These are phyloP conservation scores for Candida tropicalis DNA, from an alignment of 1,139 yeast species.

Conservation along the genomic window DNA sequence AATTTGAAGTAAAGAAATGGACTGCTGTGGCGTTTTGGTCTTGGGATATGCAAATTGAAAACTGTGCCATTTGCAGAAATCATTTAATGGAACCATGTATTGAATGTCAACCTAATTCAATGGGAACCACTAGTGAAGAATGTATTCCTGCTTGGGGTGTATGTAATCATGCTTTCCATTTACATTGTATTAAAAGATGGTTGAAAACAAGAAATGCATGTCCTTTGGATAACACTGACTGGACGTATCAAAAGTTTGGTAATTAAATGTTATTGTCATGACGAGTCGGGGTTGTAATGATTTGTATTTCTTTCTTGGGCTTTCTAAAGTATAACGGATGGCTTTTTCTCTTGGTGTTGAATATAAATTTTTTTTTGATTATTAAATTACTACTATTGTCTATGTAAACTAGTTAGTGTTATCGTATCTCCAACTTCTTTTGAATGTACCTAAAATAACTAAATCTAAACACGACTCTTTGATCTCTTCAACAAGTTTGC, in stretches of 20 bases:
- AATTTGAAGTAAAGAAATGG: slow-evolving; percentile 68
- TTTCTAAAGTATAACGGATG: too few species aligned
- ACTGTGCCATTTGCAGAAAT: slow-evolving; percentile 97
- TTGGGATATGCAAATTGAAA: slow-evolving; percentile 94
- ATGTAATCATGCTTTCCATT: slow-evolving; percentile 92
- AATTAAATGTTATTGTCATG: slow-evolving; percentile 14
- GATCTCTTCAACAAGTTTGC: slow-evolving; percentile 24
- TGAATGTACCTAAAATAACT: slow-evolving; percentile 42
- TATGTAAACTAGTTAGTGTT: neutral
- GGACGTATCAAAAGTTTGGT: slow-evolving; percentile 89
- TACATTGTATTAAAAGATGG: slow-evolving; percentile 97
- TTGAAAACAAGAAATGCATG: slow-evolving; percentile 95
- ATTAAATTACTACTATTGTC: neutral
- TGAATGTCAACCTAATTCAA: slow-evolving; percentile 89
- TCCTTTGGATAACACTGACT: slow-evolving; percentile 93
- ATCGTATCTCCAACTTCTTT: slow-evolving; percentile 32
- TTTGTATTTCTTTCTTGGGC: neutral
- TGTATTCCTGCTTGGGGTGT: slow-evolving; percentile 98
- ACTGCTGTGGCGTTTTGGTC: slow-evolving; percentile 99
- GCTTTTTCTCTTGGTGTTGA: slow-evolving; percentile 4
- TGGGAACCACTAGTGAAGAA: slow-evolving; percentile 63
- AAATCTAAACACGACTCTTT: slow-evolving; percentile 30
- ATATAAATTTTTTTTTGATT: neutral
- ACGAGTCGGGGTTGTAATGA: neutral
- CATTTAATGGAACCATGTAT: slow-evolving; percentile 99